Percentiles rank a stretch among this genome's conserved stretches.
These are phyloP conservation scores for Sechiopsis laciniata DNA, from an alignment of 306 rosid genomes.

Conservation along the genomic window DNA sequence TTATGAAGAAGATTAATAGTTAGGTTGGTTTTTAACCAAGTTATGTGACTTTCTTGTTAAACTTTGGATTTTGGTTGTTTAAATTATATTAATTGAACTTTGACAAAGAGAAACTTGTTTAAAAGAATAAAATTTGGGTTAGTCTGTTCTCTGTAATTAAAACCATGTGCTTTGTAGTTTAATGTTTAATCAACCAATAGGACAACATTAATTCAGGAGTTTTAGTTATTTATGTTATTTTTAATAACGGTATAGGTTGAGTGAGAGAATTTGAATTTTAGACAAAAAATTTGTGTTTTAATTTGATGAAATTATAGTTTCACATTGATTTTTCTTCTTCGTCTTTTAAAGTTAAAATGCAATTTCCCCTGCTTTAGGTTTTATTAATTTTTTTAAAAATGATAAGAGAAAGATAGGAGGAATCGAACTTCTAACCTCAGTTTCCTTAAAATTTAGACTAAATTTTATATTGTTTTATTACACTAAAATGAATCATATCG, in stretches of 20 bases:
- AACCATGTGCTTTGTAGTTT: neutral
- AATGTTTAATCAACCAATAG: too few species aligned
- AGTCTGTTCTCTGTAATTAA: neutral
- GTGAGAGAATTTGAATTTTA: neutral
- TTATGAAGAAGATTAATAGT: constrained; percentile 5
- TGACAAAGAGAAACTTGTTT: neutral
- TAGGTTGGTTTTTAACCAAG: constrained; percentile 19
- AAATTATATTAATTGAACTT: neutral
- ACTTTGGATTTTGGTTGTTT: neutral
- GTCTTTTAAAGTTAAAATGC: too few species aligned
- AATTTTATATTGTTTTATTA: too few species aligned
- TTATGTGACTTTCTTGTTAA: constrained; percentile 6
- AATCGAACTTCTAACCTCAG: too few species aligned
- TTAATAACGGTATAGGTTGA: neutral
- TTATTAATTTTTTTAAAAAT: too few species aligned
- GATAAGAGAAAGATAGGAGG: too few species aligned
- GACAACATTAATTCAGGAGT: neutral
- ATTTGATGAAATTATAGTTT: neutral
- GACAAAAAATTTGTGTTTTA: too few species aligned
- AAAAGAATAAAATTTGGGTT: neutral
- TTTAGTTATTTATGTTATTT: neutral
- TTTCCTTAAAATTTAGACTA: too few species aligned
- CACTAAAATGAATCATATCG: too few species aligned
- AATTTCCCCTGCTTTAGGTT: too few species aligned
- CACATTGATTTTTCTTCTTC: too few species aligned